These are phyloP conservation scores for Mentha longifolia DNA, from an alignment of 257 asterid genomes.

Conservation along the genomic window DNA sequence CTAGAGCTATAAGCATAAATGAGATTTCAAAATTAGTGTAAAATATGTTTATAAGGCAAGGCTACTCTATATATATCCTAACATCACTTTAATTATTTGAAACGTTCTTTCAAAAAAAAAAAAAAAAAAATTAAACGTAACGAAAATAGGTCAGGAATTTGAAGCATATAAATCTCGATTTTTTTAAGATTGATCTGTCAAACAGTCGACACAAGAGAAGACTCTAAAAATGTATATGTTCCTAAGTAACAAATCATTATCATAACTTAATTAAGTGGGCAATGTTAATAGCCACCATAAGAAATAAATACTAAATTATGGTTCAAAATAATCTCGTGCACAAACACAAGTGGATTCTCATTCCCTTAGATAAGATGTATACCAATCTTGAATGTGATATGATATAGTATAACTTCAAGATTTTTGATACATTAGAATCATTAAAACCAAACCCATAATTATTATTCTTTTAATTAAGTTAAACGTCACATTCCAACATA, in stretches of 20 bases:
- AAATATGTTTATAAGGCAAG: too few species aligned
- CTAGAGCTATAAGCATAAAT: background rate
- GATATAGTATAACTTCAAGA: background rate
- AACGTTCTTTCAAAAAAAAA: too few species aligned
- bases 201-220: too few species aligned
- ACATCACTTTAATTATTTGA: too few species aligned
- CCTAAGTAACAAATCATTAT: too few species aligned
- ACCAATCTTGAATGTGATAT: slow-evolving; percentile 16
- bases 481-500: slow-evolving; percentile 3
- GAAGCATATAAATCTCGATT: too few species aligned
- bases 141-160: too few species aligned
- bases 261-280: background rate
- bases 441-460: background rate
- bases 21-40: too few species aligned
- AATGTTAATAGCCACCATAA: slow-evolving; percentile 1
- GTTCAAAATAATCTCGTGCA: background rate
- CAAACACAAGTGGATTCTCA: slow-evolving; percentile 22
- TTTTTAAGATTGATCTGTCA: too few species aligned
- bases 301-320: slow-evolving; percentile 15
- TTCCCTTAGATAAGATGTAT: slow-evolving; percentile 17
- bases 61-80: too few species aligned
- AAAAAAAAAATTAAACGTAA: too few species aligned
- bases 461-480: background rate
- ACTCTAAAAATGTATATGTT: too few species aligned
- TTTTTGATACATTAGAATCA: slow-evolving; percentile 4